Conservation (phyloP, 257 asterid genomes). For the Ajuga chamaepitys region DNA sequence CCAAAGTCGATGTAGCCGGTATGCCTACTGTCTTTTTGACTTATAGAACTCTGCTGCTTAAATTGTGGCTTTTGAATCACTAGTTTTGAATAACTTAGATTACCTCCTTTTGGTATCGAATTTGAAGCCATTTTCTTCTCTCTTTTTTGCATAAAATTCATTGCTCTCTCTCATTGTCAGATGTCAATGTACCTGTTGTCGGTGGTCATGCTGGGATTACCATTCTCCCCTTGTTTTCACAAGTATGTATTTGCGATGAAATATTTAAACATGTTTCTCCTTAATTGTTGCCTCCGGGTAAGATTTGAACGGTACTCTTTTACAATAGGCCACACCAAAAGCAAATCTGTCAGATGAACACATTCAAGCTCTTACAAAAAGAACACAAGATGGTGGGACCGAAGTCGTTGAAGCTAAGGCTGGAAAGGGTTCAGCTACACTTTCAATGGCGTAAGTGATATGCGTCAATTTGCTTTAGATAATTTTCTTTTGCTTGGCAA, state of each 20-base stretch:
- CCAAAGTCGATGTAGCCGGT: constrained; percentile 75
- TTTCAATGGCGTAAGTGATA: constrained; percentile 89
- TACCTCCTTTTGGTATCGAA: no score
- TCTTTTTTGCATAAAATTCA: constrained; percentile 13
- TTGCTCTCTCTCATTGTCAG: constrained; percentile 28
- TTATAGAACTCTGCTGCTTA: neutral
- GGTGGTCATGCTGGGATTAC: constrained; percentile 97
- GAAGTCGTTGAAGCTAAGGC: constrained; percentile 99
- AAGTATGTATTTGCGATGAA: constrained; percentile 25
- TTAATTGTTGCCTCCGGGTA: neutral
- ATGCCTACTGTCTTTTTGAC: neutral
- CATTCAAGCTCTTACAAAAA: constrained; percentile 65
- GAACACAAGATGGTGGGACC: constrained; percentile 98
- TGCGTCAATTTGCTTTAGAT: neutral
- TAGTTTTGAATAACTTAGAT: neutral
- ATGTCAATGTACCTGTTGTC: constrained; percentile 82
- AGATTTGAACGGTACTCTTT: neutral
- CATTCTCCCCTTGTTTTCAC: constrained; percentile 92
- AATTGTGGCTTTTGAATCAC: neutral
- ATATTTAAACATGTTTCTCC: neutral
- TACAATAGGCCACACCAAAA: constrained; percentile 61
- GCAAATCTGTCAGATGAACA: constrained; percentile 69
- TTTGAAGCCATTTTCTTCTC: neutral
- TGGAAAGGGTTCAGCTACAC: constrained; percentile 98
- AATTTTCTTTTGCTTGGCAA: neutral